Conservation (phyloP, 2,329 filamentous ascomycete species). For the Fusarium transvaalense region DNA sequence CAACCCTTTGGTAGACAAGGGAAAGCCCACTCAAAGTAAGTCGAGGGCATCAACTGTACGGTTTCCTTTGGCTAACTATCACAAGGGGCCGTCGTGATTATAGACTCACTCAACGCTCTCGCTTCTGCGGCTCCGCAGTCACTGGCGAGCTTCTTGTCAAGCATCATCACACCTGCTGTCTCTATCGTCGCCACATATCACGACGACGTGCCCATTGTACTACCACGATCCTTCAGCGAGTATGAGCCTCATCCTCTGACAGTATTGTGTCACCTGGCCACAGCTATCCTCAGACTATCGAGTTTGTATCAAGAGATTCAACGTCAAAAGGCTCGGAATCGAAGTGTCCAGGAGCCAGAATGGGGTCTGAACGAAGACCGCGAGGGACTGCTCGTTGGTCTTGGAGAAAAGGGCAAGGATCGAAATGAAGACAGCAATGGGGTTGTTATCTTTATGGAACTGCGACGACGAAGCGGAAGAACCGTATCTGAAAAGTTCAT, state of each 20-base stretch:
- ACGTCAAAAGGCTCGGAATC: conserved; percentile 79
- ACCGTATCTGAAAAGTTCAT: conserved; percentile 78
- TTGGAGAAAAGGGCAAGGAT: conserved; percentile 63
- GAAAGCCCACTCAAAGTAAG: conserved; percentile 60
- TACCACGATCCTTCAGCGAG: conserved; percentile 59
- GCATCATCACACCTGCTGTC: conserved; percentile 72
- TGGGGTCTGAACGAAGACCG: conserved; percentile 83
- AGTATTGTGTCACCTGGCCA: conserved; percentile 86
- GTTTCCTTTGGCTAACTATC: conserved; percentile 25
- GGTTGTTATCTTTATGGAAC: conserved; percentile 87
- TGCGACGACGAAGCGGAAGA: conserved; percentile 84
- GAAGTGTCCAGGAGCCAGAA: conserved; percentile 78
- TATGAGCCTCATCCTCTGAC: conserved; percentile 78
- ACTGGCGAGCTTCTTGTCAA: conserved; percentile 77
- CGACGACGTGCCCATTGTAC: conserved; percentile 75
- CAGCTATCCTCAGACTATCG: conserved; percentile 80
- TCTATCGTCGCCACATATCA: conserved; percentile 87
- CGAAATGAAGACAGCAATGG: conserved; percentile 54
- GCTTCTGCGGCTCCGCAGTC: conserved; percentile 65
- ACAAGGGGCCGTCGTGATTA: conserved; percentile 77
- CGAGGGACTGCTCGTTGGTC: conserved; percentile 82
- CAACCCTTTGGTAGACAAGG: conserved; percentile 54
- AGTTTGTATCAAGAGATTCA: conserved; percentile 81
- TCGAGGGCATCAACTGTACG: neutral
- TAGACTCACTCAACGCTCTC: conserved; percentile 83